Conservation (phyloP, 192 early-diverging fungal species). For the Chytriomyces confervae region DNA sequence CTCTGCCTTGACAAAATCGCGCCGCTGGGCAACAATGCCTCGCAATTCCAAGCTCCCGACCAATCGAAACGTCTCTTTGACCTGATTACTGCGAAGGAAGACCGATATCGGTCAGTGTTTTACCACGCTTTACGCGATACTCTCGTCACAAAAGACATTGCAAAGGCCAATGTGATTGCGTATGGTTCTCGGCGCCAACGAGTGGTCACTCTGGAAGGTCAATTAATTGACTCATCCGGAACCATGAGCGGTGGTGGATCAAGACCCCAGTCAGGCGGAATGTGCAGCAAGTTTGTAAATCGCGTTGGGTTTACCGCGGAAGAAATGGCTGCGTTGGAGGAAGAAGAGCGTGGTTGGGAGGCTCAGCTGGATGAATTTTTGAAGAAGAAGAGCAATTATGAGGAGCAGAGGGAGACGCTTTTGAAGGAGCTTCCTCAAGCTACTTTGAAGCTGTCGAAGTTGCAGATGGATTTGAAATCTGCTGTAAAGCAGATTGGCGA, state of each 20-base stretch:
- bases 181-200: conserved; percentile 82
- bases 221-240: conserved; percentile 88
- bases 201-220: conserved; percentile 92
- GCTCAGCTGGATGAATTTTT: conserved; percentile 21
- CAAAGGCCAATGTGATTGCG: conserved; percentile 86
- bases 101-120: conserved; percentile 79
- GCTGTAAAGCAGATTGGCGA: conserved; percentile 70
- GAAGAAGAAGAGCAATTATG: conserved; percentile 25
- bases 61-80: conserved; percentile 77
- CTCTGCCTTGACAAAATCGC: conserved; percentile 81
- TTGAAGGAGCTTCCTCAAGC: conserved; percentile 51
- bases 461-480: conserved; percentile 76
- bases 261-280: conserved; percentile 77
- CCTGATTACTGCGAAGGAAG: conserved; percentile 77
- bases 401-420: conserved; percentile 32
- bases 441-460: conserved; percentile 68
- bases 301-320: conserved; percentile 14
- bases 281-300: conserved; percentile 75
- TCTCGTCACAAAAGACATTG: conserved; percentile 81
- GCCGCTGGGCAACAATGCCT: not conserved
- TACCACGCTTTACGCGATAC: conserved; percentile 87
- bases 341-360: conserved; percentile 19
- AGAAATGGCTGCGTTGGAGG: conserved; percentile 22
- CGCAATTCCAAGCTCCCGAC: conserved; percentile 72
- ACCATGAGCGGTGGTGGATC: conserved; percentile 93